These are phyloP conservation scores for Geranium rotundifolium DNA, from an alignment of 345 rosid species.

Conservation along the genomic window DNA sequence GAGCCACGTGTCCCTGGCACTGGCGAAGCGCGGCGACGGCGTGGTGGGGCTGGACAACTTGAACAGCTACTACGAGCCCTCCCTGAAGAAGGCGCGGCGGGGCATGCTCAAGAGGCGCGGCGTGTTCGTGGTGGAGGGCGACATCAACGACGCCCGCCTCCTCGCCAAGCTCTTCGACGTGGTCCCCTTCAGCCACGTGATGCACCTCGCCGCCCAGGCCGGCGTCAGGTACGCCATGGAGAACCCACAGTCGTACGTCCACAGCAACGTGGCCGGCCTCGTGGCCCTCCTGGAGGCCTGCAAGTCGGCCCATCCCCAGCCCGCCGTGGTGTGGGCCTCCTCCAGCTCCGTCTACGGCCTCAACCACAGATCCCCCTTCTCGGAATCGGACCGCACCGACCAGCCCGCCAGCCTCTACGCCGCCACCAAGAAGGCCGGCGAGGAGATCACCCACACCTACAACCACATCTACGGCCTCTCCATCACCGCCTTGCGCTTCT, in stretches of 20 bases:
- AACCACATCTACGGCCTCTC: no score
- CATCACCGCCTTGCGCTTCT: slow-evolving; percentile 27
- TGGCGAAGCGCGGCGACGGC: slow-evolving; percentile 28
- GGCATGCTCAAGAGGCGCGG: slow-evolving; percentile 10
- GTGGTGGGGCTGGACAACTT: slow-evolving; percentile 28
- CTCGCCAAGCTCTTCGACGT: slow-evolving; percentile 25
- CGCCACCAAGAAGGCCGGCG: no score
- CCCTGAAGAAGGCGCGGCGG: slow-evolving; percentile 19
- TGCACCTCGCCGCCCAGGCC: slow-evolving; percentile 34
- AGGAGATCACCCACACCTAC: no score
- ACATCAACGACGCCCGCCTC: slow-evolving; percentile 26
- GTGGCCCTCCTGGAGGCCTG: slow-evolving; percentile 27
- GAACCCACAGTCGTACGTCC: slow-evolving; percentile 25
- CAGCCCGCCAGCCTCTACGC: slow-evolving; percentile 20
- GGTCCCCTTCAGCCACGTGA: slow-evolving; percentile 28
- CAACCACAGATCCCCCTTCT: slow-evolving; percentile 23
- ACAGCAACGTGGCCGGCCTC: slow-evolving; percentile 24
- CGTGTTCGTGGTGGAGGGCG: slow-evolving; percentile 21
- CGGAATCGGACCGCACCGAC: slow-evolving; percentile 19
- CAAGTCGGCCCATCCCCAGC: slow-evolving; percentile 27
- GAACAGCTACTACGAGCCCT: slow-evolving; percentile 29
- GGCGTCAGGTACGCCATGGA: slow-evolving; percentile 30
- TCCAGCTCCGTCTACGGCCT: slow-evolving; percentile 31
- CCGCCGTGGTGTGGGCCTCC: slow-evolving; percentile 29
- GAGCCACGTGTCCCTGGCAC: slow-evolving; percentile 23